Percentiles rank a stretch among this genome's conserved stretches.
Evolutionary conservation across 2,329 filamentous ascomycete genomes (phyloP).

Genomic region (Penicillium fuscoglaucum): DNA sequence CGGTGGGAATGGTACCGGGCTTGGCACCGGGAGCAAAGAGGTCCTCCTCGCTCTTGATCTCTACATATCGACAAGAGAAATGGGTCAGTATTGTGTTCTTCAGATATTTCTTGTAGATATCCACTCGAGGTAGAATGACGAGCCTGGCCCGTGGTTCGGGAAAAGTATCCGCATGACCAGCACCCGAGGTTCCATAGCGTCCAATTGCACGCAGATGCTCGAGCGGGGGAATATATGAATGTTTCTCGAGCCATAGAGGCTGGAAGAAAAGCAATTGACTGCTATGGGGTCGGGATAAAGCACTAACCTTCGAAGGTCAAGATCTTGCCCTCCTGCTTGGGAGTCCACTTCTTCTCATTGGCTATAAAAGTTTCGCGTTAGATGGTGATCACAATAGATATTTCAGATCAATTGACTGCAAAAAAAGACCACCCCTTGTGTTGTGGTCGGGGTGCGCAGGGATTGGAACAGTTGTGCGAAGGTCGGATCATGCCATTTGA

Average conservation of each 20-base stretch:
- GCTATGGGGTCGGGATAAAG: slow-evolving; percentile 10
- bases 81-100: slow-evolving; percentile 22
- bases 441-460: slow-evolving; percentile 21
- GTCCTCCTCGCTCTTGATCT: slow-evolving; percentile 79
- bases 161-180: slow-evolving; percentile 17
- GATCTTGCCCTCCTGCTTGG: slow-evolving; percentile 46
- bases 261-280: slow-evolving; percentile 16
- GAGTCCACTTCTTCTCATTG: slow-evolving; percentile 42
- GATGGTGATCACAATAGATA: slow-evolving; percentile 11
- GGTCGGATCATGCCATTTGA: slow-evolving; percentile 26
- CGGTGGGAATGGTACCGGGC: slow-evolving; percentile 83
- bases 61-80: slow-evolving; percentile 51
- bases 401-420: neutral
- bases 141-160: slow-evolving; percentile 6
- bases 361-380: slow-evolving; percentile 32
- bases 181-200: slow-evolving; percentile 11
- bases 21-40: slow-evolving; percentile 80
- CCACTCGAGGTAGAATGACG: neutral
- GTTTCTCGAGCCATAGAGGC: slow-evolving; percentile 8
- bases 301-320: slow-evolving; percentile 48
- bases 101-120: neutral
- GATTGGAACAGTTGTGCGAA: slow-evolving; percentile 24
- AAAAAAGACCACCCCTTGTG: slow-evolving; percentile 24
- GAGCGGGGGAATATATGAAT: neutral
- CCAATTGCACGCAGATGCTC: slow-evolving; percentile 9